A percentile compares a stretch with the other conserved stretches of the same genome.
Evolutionary conservation across 139 green algal species (phyloP).

Genomic region (Chlamydomonas eustigma): DNA sequence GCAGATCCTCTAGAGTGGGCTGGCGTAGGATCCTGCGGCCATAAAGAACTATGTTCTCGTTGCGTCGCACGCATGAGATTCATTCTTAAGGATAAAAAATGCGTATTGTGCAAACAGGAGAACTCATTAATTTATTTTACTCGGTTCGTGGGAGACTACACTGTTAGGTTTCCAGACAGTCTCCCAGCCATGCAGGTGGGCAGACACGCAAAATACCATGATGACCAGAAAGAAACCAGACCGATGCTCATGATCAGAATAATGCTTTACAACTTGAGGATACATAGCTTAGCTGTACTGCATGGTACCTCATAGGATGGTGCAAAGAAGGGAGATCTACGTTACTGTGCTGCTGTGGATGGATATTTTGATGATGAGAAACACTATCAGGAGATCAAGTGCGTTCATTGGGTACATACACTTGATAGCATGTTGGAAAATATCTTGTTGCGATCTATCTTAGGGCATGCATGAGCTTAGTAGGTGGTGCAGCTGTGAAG

Average conservation of each 20-base stretch:
- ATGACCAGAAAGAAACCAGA: too few relatives aligned
- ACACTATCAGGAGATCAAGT: constrained; percentile 74
- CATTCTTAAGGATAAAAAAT: constrained; percentile 75
- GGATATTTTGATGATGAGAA: constrained; percentile 86
- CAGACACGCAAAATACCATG: too few relatives aligned
- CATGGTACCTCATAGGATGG: too few relatives aligned
- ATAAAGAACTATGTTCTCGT: constrained; percentile 82
- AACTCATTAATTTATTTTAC: constrained; percentile 64
- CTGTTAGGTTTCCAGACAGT: constrained; percentile 33
- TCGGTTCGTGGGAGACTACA: constrained; percentile 72
- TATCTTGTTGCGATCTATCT: too few relatives aligned
- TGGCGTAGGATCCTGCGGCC: constrained; percentile 74
- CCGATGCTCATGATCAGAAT: too few relatives aligned
- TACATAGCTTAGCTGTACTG: too few relatives aligned
- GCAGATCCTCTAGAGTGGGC: constrained; percentile 80
- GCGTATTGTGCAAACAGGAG: constrained; percentile 80
- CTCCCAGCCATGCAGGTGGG: neutral
- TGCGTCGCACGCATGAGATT: constrained; percentile 72
- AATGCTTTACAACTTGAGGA: too few relatives aligned
- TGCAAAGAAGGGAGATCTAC: constrained; percentile 39
- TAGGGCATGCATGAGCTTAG: too few relatives aligned
- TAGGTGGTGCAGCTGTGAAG: too few relatives aligned
- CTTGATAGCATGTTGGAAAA: neutral
- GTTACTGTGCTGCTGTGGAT: constrained; percentile 54
- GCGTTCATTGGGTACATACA: neutral